phyloP scores from a whole-genome alignment of 176 grass and related monocot species.

The Phoenix roebelenii region DNA sequence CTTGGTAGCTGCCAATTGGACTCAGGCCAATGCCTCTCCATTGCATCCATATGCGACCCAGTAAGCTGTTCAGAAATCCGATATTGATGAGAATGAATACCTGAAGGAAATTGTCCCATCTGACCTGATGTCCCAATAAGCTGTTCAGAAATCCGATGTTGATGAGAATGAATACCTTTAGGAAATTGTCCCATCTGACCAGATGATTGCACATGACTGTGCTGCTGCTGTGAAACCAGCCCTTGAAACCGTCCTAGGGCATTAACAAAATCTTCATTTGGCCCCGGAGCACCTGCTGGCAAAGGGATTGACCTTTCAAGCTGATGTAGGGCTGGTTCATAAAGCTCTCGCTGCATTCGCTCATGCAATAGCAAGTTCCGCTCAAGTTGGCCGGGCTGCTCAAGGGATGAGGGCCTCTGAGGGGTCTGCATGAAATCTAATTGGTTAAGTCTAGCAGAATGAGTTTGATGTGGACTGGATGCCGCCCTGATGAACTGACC shows the following conservation, averaged over 20 bases:
- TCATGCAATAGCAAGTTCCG: conserved; percentile 57
- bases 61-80: conserved; percentile 42
- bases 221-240: conserved; percentile 39
- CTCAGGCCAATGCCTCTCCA: conserved; percentile 72
- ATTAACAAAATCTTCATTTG: conserved; percentile 47
- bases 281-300: conserved; percentile 35
- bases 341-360: conserved; percentile 40
- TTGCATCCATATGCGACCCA: conserved; percentile 24
- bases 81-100: conserved; percentile 51
- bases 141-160: conserved; percentile 45
- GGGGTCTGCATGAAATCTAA: conserved; percentile 53
- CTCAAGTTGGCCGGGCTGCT: conserved; percentile 51
- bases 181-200: conserved; percentile 43
- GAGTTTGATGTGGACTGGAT: conserved; percentile 49
- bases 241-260: conserved; percentile 46
- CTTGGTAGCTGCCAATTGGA: conserved; percentile 54
- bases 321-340: conserved; percentile 36
- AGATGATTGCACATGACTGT: conserved; percentile 37
- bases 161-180: conserved; percentile 56
- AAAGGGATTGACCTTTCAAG: conserved; percentile 66
- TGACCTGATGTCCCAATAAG: conserved; percentile 41
- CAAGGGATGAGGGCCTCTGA: conserved; percentile 43
- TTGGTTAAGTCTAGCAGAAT: conserved; percentile 40
- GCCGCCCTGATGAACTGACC: conserved; percentile 52
- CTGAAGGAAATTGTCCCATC: conserved; percentile 44